Base-by-base conservation (phyloP, 495 filamentous ascomycete species). In the Hypomontagnella monticulosa region DNA sequence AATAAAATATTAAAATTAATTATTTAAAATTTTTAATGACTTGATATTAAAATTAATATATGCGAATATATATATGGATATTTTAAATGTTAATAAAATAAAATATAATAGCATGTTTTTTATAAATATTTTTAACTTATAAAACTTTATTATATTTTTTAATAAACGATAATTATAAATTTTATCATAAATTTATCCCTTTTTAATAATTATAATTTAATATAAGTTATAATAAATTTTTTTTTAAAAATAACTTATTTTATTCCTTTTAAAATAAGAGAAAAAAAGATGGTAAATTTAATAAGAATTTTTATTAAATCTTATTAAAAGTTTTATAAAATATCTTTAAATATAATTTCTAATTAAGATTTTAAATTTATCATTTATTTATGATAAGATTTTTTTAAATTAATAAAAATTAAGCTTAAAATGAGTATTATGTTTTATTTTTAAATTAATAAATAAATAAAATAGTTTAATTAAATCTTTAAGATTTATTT, bases 371-470 rank as follows among this genome's bases (percentile, higher is more conserved):
- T 36, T 36, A 41, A 41, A 41, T 41, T 41, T 41, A 41, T 41
- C 9, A 8, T 4, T 7, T 14, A 41, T 14, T 41, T 41, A 41
- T 41, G 15, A 41, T 11, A 41, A 41, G 12, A 41, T 14, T 41
- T 41, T 41, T 41, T 41, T 8, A 41, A 41, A 41, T 14, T 41
- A 8, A 41, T 41, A 7, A 14, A 14, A 41, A 41, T 41, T 41
- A 41, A 41, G 15, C n/a, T 14, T 41, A 4, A 14, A 11, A 41
- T 41, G 15, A 41, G 15, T 41, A 41, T 41, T 8, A 41, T 14
- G 5, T 41, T 41, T 41, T 41, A 41, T 41, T 41, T 41, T 41
- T 41, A 41, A 41, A n/a, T n/a, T n/a, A n/a, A n/a, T n/a, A 36
- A 36, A 36, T 36, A 36, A 36, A 36, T 36, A 36, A 36, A 41